Base-by-base conservation (phyloP, 805 yeast species). In the Teunomyces gatunensis region DNA sequence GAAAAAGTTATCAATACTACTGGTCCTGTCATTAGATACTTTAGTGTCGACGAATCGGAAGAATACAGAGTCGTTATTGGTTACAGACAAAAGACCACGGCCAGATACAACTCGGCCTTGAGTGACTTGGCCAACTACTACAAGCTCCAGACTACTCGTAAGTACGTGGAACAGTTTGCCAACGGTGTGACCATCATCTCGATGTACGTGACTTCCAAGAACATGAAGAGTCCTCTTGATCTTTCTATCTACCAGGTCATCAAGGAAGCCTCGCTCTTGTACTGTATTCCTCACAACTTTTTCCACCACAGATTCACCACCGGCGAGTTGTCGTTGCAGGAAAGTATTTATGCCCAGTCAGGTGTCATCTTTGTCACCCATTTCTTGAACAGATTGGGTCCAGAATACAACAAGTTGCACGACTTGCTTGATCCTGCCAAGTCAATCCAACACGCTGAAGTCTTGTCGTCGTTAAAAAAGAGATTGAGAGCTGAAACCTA, bases 291-390 rank as follows among this genome's bases (percentile, higher is more conserved):
- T 44, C 84, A 87, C 67, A 88, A 89, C 61, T 76, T 81, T 57
- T 92, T 91, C 75, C 84, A 83, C 56, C 77, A 78, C 45, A 76
- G 83, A 48, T 91, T 91, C 62, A 83, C 85, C 52, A 66, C 74
- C 44, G 86, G 92, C 46, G 83, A 83, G 55, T 78, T 92, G 67
- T 90, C 97, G 1, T 83, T 95, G 57, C 98, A 92, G 71, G 99
- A 94, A 71, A 83, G 91, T 40, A 85, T 90, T 48, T 94, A 94
- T 65, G 95, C 97, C 39, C 98, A 92, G 67, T 86, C 90, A 67
- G 96, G 92, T 58, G 85, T 87, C 39, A 87, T 89, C 51, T 92
- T 94, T 64, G 96, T 89, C 44, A 85, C 96, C 30, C 98, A 94
- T 69, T 94, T 92, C 73, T 79, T 92, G 67, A 94, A 94, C 74